Evolutionary conservation across 2,329 filamentous ascomycete genomes (phyloP).

Genomic region (Conoideocrella luteorostrata): DNA sequence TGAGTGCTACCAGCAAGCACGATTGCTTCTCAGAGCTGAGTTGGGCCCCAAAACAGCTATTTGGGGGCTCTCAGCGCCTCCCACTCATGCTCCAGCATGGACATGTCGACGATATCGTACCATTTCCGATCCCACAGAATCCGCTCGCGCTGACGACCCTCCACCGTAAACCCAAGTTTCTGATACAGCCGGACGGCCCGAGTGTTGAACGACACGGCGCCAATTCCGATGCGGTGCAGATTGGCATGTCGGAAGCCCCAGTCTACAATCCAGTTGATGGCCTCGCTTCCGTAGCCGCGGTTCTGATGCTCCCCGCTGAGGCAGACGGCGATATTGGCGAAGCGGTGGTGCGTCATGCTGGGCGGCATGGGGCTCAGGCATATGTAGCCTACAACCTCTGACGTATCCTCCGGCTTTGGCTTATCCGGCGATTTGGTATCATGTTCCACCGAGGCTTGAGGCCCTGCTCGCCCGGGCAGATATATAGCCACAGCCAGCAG

Average conservation of each 20-base stretch:
- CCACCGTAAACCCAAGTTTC: conserved; percentile 36
- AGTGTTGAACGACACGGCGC: conserved; percentile 34
- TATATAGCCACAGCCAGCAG: background rate
- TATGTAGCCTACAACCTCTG: conserved; percentile 8
- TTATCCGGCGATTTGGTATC: background rate
- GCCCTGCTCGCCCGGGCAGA: background rate
- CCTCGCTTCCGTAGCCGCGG: conserved; percentile 39
- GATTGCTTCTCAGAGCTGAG: too few species aligned
- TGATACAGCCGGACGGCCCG: conserved; percentile 36
- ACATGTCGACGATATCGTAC: conserved; percentile 26
- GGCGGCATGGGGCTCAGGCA: conserved; percentile 5
- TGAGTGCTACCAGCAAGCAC: too few species aligned
- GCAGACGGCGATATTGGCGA: conserved; percentile 25
- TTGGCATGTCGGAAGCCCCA: conserved; percentile 39
- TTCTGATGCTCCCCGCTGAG: conserved; percentile 28
- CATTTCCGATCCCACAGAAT: conserved; percentile 37
- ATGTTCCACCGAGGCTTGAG: background rate
- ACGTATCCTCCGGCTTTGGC: background rate
- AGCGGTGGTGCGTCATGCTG: conserved; percentile 4
- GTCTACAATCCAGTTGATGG: conserved; percentile 38
- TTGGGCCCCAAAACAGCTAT: too few species aligned
- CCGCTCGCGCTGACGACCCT: conserved; percentile 35
- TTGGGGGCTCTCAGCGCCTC: conserved; percentile 10
- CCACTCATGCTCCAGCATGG: conserved; percentile 35
- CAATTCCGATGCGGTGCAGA: conserved; percentile 36